Evolutionary conservation across 805 yeast genomes (phyloP).

Genomic region (Yamadazyma laniorum): DNA sequence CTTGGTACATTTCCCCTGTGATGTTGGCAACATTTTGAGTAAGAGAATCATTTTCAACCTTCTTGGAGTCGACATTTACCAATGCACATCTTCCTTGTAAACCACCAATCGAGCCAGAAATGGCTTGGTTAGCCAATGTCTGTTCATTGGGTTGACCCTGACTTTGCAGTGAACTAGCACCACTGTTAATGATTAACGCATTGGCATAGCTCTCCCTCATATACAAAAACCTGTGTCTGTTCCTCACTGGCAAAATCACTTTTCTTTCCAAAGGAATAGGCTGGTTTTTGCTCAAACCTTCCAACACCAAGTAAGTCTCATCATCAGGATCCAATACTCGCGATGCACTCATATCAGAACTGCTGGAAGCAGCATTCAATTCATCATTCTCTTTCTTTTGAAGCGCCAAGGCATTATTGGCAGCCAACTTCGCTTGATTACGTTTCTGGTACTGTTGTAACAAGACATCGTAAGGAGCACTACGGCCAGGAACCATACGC

Average conservation of each 20-base stretch:
- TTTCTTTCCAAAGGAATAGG: constrained; percentile 84
- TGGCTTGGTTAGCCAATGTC: constrained; percentile 47
- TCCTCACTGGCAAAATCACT: constrained; percentile 64
- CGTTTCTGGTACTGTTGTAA: constrained; percentile 87
- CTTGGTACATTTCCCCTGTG: constrained; percentile 54
- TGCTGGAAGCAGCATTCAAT: constrained; percentile 22
- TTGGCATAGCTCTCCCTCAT: constrained; percentile 94
- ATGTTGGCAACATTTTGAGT: constrained; percentile 52
- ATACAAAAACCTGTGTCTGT: constrained; percentile 72
- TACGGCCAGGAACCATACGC: constrained; percentile 89
- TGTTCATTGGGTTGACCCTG: constrained; percentile 25
- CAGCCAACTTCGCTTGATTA: constrained; percentile 87
- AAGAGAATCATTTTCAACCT: constrained; percentile 21
- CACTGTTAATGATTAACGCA: constrained; percentile 66
- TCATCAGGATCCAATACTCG: constrained; percentile 79
- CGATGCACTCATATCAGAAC: constrained; percentile 21
- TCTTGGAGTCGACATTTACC: constrained; percentile 56
- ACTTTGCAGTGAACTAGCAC: constrained; percentile 24
- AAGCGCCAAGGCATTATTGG: constrained; percentile 75
- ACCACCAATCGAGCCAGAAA: constrained; percentile 61
- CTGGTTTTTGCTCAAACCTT: constrained; percentile 77
- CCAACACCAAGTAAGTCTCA: constrained; percentile 87
- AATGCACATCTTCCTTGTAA: constrained; percentile 77
- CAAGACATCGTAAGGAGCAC: constrained; percentile 86
- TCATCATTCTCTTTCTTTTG: constrained; percentile 68